Conservation (phyloP, 805 yeast genomes). For the Suhomyces tanzawaensis region DNA sequence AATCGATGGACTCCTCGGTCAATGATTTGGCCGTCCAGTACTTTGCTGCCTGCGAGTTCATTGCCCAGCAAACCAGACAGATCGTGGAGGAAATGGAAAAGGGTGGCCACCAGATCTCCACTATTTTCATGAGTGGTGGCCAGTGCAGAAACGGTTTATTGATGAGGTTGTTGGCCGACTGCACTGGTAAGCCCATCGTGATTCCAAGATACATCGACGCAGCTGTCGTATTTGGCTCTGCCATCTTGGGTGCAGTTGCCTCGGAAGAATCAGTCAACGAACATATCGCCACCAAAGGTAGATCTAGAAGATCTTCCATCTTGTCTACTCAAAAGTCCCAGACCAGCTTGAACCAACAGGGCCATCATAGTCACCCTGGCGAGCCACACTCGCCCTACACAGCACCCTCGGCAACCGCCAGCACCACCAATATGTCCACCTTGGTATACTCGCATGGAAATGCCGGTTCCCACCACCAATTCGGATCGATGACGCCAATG, state of each 20-base stretch:
- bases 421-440: conserved; percentile 55
- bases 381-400: conserved; percentile 67
- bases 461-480: conserved; percentile 27
- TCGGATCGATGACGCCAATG: conserved; percentile 38
- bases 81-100: conserved; percentile 81
- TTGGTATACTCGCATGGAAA: conserved; percentile 39
- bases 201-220: conserved; percentile 96
- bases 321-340: conserved; percentile 31
- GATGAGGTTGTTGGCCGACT: conserved; percentile 87
- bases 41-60: conserved; percentile 93
- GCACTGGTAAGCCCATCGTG: conserved; percentile 87
- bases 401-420: conserved; percentile 76
- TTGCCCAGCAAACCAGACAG: conserved; percentile 96
- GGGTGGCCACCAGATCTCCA: conserved; percentile 72
- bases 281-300: conserved; percentile 32
- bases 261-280: conserved; percentile 58
- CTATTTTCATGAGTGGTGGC: conserved; percentile 92
- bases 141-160: conserved; percentile 90
- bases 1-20: conserved; percentile 83
- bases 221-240: conserved; percentile 95
- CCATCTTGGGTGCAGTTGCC: conserved; percentile 92
- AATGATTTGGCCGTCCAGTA: conserved; percentile 84
- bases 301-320: conserved; percentile 34
- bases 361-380: conserved; percentile 10
- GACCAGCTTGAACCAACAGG: conserved; percentile 22